A percentile compares a stretch with the other conserved stretches of the same genome.
These are phyloP conservation scores for Priceomyces medius DNA, from an alignment of 805 yeast species.

Conservation along the genomic window DNA sequence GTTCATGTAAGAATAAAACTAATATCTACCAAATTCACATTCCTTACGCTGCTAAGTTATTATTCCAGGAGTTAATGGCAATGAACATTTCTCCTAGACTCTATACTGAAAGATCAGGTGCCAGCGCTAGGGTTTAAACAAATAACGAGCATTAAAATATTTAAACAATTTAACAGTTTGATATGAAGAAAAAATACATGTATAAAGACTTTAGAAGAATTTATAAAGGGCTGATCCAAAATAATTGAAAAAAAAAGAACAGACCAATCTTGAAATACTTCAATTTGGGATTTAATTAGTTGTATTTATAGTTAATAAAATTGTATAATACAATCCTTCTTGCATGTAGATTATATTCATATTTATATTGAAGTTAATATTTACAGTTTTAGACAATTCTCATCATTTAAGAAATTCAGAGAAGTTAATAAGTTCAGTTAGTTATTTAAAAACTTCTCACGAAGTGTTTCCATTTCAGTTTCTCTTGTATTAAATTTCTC, in stretches of 20 bases:
- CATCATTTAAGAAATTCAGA: background rate
- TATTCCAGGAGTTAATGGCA: constrained; percentile 99
- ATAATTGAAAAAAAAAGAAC: too few relatives aligned
- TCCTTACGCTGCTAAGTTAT: constrained; percentile 96
- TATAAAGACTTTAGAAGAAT: background rate
- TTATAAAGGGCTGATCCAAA: background rate
- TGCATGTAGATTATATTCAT: background rate
- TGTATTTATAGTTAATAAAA: background rate
- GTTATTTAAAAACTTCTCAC: constrained; percentile 31
- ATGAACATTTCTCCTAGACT: constrained; percentile 98
- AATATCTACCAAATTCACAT: constrained; percentile 96
- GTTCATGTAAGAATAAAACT: constrained; percentile 97
- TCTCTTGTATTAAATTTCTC: constrained; percentile 38
- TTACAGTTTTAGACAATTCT: background rate
- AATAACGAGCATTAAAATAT: background rate
- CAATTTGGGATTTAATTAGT: background rate
- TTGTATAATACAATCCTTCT: background rate
- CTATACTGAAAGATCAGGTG: constrained; percentile 87
- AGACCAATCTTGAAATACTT: background rate
- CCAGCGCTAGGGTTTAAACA: constrained; percentile 32
- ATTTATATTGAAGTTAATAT: background rate
- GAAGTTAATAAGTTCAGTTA: constrained; percentile 8
- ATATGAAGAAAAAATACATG: constrained; percentile 3
- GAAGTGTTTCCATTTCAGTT: constrained; percentile 29
- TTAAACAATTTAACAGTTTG: background rate